Conservation (phyloP, 225 moss, liverwort and hornwort genomes). For the Pseudisothecium myosuroides region DNA sequence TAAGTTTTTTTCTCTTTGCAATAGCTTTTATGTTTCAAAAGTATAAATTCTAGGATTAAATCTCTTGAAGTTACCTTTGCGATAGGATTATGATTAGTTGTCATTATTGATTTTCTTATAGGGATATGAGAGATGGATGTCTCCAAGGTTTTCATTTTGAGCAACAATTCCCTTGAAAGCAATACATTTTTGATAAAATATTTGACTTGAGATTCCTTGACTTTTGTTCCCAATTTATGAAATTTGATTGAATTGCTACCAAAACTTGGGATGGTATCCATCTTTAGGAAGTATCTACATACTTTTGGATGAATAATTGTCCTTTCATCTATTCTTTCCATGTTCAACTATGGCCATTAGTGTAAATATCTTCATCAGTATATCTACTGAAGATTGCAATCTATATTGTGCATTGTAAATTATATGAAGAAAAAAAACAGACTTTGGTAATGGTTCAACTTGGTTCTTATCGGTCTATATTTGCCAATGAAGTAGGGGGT, state of each 20-base stretch:
- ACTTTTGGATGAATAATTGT: background rate
- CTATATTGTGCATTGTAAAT: accelerated
- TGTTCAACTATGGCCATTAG: background rate
- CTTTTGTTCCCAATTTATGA: background rate
- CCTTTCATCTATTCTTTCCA: background rate
- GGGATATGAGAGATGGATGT: background rate
- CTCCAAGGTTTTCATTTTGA: background rate
- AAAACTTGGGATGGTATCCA: accelerated
- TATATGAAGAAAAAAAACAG: background rate
- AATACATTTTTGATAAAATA: background rate
- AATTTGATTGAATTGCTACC: background rate
- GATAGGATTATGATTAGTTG: background rate
- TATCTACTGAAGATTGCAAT: background rate
- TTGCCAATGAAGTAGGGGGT: too few species aligned
- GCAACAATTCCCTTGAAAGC: background rate
- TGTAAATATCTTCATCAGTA: background rate
- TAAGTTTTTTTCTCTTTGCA: too few species aligned
- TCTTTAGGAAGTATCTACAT: background rate
- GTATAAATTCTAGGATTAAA: background rate
- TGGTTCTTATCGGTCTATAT: background rate
- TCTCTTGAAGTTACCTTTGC: background rate
- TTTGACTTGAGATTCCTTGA: background rate
- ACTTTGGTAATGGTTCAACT: background rate
- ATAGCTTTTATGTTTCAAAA: background rate
- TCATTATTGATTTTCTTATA: background rate